Percentiles rank a stretch among this genome's conserved stretches.
These are phyloP conservation scores for Penicillium crustosum DNA, from an alignment of 2,329 filamentous ascomycete genomes.

Conservation along the genomic window DNA sequence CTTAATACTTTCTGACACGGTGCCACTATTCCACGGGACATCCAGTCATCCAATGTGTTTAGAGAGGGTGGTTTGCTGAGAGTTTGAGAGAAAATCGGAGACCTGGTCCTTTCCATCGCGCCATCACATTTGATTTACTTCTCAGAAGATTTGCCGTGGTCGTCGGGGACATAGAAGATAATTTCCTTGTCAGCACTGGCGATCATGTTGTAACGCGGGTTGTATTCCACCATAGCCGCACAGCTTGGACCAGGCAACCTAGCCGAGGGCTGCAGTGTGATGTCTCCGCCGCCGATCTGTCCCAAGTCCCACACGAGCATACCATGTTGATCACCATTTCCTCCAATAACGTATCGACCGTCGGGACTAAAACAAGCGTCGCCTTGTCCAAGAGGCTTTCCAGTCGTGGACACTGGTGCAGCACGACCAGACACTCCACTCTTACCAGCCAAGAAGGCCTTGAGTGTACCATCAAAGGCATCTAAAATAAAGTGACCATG, in stretches of 20 bases:
- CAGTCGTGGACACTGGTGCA: conserved; percentile 53
- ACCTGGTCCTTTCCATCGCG: neutral
- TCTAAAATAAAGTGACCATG: conserved; percentile 90
- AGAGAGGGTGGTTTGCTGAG: neutral
- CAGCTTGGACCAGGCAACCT: conserved; percentile 52
- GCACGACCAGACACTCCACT: conserved; percentile 50
- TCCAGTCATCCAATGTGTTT: neutral
- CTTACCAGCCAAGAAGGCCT: conserved; percentile 65
- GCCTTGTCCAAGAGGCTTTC: conserved; percentile 57
- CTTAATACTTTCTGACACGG: neutral
- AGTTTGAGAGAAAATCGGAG: neutral
- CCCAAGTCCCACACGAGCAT: conserved; percentile 85
- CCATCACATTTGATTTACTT: conserved; percentile 26
- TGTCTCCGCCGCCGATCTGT: conserved; percentile 54
- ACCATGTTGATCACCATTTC: conserved; percentile 66
- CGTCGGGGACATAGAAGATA: conserved; percentile 74
- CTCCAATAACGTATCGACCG: conserved; percentile 82
- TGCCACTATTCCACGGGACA: neutral
- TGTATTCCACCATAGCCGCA: conserved; percentile 77
- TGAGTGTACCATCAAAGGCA: conserved; percentile 79
- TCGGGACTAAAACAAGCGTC: conserved; percentile 90
- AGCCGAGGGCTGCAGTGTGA: conserved; percentile 47
- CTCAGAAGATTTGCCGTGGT: conserved; percentile 38
- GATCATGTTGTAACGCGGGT: conserved; percentile 88
- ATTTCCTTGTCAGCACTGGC: conserved; percentile 85